These are phyloP conservation scores for Metahyphopichia silvanorum DNA, from an alignment of 805 yeast genomes.

Conservation along the genomic window DNA sequence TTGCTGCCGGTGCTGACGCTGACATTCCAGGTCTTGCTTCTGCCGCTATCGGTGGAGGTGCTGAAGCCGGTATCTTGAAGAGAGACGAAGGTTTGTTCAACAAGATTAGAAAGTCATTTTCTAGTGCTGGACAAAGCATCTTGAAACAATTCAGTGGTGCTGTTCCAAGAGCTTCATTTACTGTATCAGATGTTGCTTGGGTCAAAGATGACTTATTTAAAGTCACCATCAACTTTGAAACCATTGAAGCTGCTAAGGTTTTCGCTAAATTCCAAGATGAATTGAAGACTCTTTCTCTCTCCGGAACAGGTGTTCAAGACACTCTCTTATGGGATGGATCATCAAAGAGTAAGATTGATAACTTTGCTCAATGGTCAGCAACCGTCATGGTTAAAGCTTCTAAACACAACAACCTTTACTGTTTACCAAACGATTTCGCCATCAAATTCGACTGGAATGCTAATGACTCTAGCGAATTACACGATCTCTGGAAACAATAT, in stretches of 20 bases:
- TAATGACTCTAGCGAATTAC: slow-evolving; percentile 9
- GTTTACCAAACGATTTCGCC: slow-evolving; percentile 14
- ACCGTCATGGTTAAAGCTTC: slow-evolving; percentile 12
- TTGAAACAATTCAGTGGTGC: slow-evolving; percentile 5
- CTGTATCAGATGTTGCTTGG: slow-evolving; percentile 16
- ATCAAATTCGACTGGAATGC: slow-evolving; percentile 12
- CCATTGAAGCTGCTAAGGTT: slow-evolving; percentile 11
- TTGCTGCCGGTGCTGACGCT: slow-evolving; percentile 4
- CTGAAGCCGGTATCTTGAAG: slow-evolving; percentile 5
- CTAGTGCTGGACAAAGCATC: slow-evolving; percentile 7
- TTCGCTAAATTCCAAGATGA: slow-evolving; percentile 8
- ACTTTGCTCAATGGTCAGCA: slow-evolving; percentile 15
- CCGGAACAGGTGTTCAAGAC: slow-evolving; percentile 8
- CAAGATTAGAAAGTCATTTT: slow-evolving; percentile 4
- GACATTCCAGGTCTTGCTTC: slow-evolving; percentile 6
- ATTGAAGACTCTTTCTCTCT: slow-evolving; percentile 7
- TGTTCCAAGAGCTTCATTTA: slow-evolving; percentile 21
- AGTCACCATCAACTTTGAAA: slow-evolving; percentile 15
- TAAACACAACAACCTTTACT: slow-evolving; percentile 9
- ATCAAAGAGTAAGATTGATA: slow-evolving; percentile 4
- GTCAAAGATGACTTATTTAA: slow-evolving; percentile 14
- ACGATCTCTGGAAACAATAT: slow-evolving; percentile 11
- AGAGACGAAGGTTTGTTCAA: slow-evolving; percentile 2
- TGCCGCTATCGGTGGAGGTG: slow-evolving; percentile 8
- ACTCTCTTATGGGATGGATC: slow-evolving; percentile 3